Evolutionary conservation across 2,329 filamentous ascomycete genomes (phyloP).

Genomic region (Colletotrichum truncatum): DNA sequence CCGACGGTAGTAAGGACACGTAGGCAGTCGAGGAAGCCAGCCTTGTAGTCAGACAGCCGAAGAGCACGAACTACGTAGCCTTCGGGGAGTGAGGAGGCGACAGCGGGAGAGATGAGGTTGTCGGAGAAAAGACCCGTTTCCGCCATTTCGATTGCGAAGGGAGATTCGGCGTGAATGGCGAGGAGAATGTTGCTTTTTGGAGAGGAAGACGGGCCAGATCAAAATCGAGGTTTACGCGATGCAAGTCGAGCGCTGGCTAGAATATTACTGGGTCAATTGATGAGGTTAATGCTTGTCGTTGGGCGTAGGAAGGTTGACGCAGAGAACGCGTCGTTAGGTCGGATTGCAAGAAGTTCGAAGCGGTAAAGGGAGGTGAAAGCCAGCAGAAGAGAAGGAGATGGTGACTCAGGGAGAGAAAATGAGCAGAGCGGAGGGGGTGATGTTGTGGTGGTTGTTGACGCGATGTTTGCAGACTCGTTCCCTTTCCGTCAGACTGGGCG

Average conservation of each 20-base stretch:
- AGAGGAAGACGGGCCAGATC: not conserved
- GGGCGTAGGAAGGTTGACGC: not conserved
- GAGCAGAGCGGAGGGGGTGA: too few species aligned
- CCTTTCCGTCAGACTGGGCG: constrained; percentile 9
- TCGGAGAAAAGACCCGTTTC: constrained; percentile 78
- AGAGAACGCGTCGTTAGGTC: not conserved
- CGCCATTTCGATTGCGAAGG: constrained; percentile 15
- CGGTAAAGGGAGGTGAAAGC: constrained; percentile 9
- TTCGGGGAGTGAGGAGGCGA: constrained; percentile 77
- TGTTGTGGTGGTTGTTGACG: not conserved
- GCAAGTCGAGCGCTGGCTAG: not conserved
- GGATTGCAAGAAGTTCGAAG: constrained; percentile 1
- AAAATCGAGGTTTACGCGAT: not conserved
- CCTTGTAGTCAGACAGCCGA: constrained; percentile 78
- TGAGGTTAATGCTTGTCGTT: constrained; percentile 23
- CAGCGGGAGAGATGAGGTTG: constrained; percentile 79
- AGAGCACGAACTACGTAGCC: constrained; percentile 87
- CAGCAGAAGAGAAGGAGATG: not conserved
- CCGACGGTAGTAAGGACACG: constrained; percentile 93
- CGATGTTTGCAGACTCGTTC: constrained; percentile 20
- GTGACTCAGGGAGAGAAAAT: not conserved
- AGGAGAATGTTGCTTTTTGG: not conserved
- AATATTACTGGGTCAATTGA: not conserved
- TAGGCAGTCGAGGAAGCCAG: constrained; percentile 90
- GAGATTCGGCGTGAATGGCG: not conserved